phyloP scores from a whole-genome alignment of 2,329 filamentous ascomycete genomes.

The Aspergillus clavatus region DNA sequence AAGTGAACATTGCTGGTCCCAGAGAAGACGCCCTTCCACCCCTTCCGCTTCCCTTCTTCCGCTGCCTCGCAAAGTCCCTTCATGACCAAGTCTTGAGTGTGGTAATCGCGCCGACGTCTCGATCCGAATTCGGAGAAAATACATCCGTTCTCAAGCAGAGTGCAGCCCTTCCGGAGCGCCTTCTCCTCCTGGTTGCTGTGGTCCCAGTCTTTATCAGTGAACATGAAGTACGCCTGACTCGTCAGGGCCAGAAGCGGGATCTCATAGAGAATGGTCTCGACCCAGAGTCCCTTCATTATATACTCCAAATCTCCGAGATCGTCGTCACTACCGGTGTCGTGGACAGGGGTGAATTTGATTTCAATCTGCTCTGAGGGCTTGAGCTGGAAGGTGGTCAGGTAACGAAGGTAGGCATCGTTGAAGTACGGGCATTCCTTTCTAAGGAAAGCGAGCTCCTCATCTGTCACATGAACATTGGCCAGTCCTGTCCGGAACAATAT shows the following conservation, averaged over 20 bases:
- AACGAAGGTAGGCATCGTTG: conserved; percentile 69
- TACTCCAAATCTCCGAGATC: conserved; percentile 73
- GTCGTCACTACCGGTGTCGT: conserved; percentile 58
- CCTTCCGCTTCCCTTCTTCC: conserved; percentile 61
- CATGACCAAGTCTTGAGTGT: conserved; percentile 89
- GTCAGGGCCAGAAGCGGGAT: conserved; percentile 88
- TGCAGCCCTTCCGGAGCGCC: conserved; percentile 74
- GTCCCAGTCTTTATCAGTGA: conserved; percentile 89
- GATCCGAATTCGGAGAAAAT: conserved; percentile 92
- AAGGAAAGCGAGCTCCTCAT: conserved; percentile 76
- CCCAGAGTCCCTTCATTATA: conserved; percentile 75
- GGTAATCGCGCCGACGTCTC: conserved; percentile 82
- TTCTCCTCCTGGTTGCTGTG: conserved; percentile 81
- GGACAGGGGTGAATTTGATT: conserved; percentile 56
- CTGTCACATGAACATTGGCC: conserved; percentile 70
- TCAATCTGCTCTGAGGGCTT: conserved; percentile 75
- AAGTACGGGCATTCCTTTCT: conserved; percentile 76
- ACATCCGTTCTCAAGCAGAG: conserved; percentile 75
- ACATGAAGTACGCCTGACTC: conserved; percentile 96
- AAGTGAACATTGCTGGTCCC: conserved; percentile 97
- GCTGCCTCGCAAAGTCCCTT: conserved; percentile 75
- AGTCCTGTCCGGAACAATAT: conserved; percentile 59
- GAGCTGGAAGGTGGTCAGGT: conserved; percentile 75
- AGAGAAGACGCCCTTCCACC: conserved; percentile 66
- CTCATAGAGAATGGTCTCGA: conserved; percentile 95